Evolutionary conservation across 768 basidiomycete species (phyloP).

Genomic region (Lactarius tabidus): DNA sequence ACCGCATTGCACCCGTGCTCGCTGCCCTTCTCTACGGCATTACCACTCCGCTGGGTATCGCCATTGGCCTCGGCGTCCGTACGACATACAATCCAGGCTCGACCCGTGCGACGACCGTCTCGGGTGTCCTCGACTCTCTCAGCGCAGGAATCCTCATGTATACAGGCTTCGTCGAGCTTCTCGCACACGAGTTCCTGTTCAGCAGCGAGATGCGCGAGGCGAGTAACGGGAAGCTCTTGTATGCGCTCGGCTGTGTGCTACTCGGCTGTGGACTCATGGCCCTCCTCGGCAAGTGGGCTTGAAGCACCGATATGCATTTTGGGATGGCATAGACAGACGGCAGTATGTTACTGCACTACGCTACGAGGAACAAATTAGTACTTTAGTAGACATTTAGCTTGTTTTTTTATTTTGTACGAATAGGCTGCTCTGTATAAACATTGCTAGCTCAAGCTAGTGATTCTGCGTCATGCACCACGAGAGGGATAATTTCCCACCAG

Average conservation of each 20-base stretch:
- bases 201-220: slow-evolving; percentile 80
- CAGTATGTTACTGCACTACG: background rate
- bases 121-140: slow-evolving; percentile 78
- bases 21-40: slow-evolving; percentile 67
- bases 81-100: slow-evolving; percentile 78
- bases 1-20: slow-evolving; percentile 51
- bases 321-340: background rate
- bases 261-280: slow-evolving; percentile 87
- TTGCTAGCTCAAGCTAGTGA: background rate
- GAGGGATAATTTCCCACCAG: background rate
- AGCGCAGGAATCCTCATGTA: slow-evolving; percentile 87
- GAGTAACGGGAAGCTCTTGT: slow-evolving; percentile 59
- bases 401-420: background rate
- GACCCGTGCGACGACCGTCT: slow-evolving; percentile 72
- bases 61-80: slow-evolving; percentile 72
- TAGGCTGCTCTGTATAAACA: background rate
- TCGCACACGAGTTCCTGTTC: slow-evolving; percentile 95
- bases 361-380: background rate
- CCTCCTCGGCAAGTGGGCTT: slow-evolving; percentile 87
- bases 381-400: background rate
- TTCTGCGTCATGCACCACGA: background rate
- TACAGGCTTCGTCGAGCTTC: slow-evolving; percentile 83
- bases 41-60: slow-evolving; percentile 86
- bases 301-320: background rate
- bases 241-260: slow-evolving; percentile 75